Conservation (phyloP, 805 yeast species). For the Ogataea pilisensis region DNA sequence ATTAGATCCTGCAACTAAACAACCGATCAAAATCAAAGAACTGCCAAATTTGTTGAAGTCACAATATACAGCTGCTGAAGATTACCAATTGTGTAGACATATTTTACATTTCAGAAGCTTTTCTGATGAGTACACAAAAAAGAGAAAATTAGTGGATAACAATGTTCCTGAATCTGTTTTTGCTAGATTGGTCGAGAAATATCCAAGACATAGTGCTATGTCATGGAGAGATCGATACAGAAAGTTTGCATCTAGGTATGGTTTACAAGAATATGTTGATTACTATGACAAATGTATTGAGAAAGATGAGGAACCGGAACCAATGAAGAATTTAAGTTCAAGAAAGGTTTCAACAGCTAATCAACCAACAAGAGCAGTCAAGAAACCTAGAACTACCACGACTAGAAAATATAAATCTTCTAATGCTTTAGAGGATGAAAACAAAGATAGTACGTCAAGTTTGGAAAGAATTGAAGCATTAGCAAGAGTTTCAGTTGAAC, state of each 20-base stretch:
- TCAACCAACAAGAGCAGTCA: constrained; percentile 18
- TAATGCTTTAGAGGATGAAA: constrained; percentile 2
- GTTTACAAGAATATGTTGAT: constrained; percentile 51
- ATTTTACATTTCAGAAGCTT: constrained; percentile 21
- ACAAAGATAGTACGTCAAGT: constrained; percentile 6
- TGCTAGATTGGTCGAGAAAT: constrained; percentile 33
- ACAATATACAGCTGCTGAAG: constrained; percentile 67
- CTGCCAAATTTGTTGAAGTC: constrained; percentile 52
- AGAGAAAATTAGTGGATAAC: constrained; percentile 20
- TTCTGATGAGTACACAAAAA: constrained; percentile 17
- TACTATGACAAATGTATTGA: constrained; percentile 45
- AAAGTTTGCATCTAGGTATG: constrained; percentile 61
- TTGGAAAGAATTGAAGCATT: constrained; percentile 23
- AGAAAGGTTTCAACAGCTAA: constrained; percentile 27
- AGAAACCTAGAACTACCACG: constrained; percentile 10
- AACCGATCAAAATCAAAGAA: constrained; percentile 36
- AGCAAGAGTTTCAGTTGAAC: constrained; percentile 26
- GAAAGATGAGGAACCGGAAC: constrained; percentile 42
- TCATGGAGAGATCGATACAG: constrained; percentile 85
- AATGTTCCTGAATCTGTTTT: constrained; percentile 37
- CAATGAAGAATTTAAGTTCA: constrained; percentile 55
- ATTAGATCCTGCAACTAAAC: constrained; percentile 37
- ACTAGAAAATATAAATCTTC: constrained; percentile 1
- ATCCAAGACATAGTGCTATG: constrained; percentile 54
- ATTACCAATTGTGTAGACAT: constrained; percentile 49